These are phyloP conservation scores for Chalciporus chontae DNA, from an alignment of 768 basidiomycete genomes.

Conservation along the genomic window DNA sequence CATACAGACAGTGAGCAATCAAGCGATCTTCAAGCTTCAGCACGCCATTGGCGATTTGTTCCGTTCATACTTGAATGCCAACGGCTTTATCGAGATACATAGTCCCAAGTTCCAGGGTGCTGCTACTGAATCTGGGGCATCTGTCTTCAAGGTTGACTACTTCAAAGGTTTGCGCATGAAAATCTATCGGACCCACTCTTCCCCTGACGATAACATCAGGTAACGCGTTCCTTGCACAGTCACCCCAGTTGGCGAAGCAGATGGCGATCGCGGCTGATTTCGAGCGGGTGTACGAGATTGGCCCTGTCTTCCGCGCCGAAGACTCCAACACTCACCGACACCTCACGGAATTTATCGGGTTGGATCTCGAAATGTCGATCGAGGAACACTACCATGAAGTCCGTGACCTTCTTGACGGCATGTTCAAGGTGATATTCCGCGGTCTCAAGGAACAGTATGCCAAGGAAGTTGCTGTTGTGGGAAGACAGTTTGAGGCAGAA, in stretches of 20 bases:
- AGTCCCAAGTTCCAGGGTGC: conserved; percentile 96
- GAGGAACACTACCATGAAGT: conserved; percentile 99
- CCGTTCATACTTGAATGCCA: conserved; percentile 69
- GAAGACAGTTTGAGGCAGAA: conserved; percentile 90
- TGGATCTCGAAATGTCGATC: conserved; percentile 98
- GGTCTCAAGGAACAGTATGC: conserved; percentile 73
- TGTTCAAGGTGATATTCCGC: conserved; percentile 85
- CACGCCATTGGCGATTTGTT: conserved; percentile 86
- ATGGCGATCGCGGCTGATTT: conserved; percentile 99
- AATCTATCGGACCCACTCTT: neutral
- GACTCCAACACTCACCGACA: conserved; percentile 97
- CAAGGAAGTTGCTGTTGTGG: conserved; percentile 78
- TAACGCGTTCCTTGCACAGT: conserved; percentile 90
- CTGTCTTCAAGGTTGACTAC: conserved; percentile 96
- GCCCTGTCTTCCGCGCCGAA: conserved; percentile 95
- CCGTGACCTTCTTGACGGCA: conserved; percentile 83
- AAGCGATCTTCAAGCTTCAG: conserved; percentile 91
- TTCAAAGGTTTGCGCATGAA: conserved; percentile 68
- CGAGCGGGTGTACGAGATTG: conserved; percentile 97
- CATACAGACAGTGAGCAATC: conserved; percentile 84
- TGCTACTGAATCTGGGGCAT: conserved; percentile 94
- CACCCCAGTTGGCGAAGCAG: conserved; percentile 96
- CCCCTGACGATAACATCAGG: conserved; percentile 42
- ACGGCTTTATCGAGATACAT: conserved; percentile 92
- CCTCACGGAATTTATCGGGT: conserved; percentile 96